A percentile compares a stretch with the other conserved stretches of the same genome.
These are phyloP conservation scores for Hanseniaspora jakobsenii DNA, from an alignment of 805 yeast genomes.

Conservation along the genomic window DNA sequence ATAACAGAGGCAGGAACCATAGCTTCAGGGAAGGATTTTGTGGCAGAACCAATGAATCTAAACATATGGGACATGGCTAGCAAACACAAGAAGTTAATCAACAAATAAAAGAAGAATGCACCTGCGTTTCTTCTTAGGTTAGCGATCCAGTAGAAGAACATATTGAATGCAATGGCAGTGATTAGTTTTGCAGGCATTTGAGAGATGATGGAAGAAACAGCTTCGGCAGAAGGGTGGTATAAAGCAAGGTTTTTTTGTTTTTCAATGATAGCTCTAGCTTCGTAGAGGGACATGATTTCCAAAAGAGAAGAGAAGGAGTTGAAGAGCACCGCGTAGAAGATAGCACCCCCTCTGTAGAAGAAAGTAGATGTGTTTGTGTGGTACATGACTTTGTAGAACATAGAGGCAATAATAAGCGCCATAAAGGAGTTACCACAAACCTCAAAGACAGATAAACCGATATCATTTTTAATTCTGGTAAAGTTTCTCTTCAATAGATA, in stretches of 20 bases:
- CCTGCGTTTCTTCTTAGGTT: conserved; percentile 43
- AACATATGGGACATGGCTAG: conserved; percentile 46
- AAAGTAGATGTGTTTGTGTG: conserved; percentile 33
- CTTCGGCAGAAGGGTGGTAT: conserved; percentile 54
- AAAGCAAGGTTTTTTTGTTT: conserved; percentile 48
- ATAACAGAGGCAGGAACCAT: conserved; percentile 37
- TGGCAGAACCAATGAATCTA: conserved; percentile 33
- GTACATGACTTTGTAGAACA: conserved; percentile 37
- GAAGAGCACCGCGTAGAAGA: conserved; percentile 53
- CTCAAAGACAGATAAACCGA: conserved; percentile 32
- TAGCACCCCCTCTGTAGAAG: conserved; percentile 43
- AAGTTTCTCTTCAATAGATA: conserved; percentile 35
- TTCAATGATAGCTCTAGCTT: conserved; percentile 45
- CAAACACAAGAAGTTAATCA: conserved; percentile 35
- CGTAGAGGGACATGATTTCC: conserved; percentile 42
- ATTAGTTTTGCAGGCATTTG: conserved; percentile 43
- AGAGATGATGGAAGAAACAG: conserved; percentile 48
- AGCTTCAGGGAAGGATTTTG: conserved; percentile 31
- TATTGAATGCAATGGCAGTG: conserved; percentile 36
- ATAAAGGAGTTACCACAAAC: conserved; percentile 35
- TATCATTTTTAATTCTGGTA: conserved; percentile 38
- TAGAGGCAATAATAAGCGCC: conserved; percentile 42
- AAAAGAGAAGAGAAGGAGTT: conserved; percentile 50
- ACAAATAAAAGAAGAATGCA: conserved; percentile 40
- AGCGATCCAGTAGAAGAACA: conserved; percentile 43